Evolutionary conservation across 495 filamentous ascomycete species (phyloP).

Genomic region (Stereocaulon alpinum): DNA sequence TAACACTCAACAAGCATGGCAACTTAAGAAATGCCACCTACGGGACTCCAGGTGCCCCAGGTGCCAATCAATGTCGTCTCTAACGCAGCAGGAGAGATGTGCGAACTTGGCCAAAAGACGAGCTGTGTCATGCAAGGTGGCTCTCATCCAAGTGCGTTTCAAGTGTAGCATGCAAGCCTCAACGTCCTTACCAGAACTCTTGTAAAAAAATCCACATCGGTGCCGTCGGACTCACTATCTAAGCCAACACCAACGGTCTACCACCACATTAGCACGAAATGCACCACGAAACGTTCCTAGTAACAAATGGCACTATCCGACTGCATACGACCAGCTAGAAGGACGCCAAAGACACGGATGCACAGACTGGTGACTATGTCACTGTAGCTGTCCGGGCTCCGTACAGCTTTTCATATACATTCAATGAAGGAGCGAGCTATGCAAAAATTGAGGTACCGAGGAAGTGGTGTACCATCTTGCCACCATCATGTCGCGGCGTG

Average conservation of each 20-base stretch:
- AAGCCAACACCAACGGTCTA: constrained; percentile 37
- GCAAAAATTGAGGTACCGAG: constrained; percentile 35
- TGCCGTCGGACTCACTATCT: constrained; percentile 36
- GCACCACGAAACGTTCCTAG: constrained; percentile 47
- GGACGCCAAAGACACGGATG: constrained; percentile 28
- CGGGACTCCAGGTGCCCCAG: background rate
- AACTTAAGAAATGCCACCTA: background rate
- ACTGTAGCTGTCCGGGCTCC: constrained; percentile 40
- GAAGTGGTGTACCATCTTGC: no score
- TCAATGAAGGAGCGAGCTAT: constrained; percentile 43
- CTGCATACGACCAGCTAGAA: constrained; percentile 35
- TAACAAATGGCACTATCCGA: constrained; percentile 37
- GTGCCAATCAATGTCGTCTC: background rate
- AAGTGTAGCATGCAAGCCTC: constrained; percentile 20
- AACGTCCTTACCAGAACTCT: background rate
- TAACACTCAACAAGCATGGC: constrained; percentile 19
- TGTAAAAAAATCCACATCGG: constrained; percentile 32
- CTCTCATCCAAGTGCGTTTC: constrained; percentile 28
- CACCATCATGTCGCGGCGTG: no score
- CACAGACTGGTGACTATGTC: constrained; percentile 40
- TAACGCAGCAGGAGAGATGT: background rate
- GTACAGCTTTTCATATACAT: constrained; percentile 45
- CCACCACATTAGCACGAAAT: constrained; percentile 38
- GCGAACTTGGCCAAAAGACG: background rate
- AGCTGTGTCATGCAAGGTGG: constrained; percentile 37